phyloP scores from a whole-genome alignment of 2,329 filamentous ascomycete genomes.

The Sclerotinia glacialis region DNA sequence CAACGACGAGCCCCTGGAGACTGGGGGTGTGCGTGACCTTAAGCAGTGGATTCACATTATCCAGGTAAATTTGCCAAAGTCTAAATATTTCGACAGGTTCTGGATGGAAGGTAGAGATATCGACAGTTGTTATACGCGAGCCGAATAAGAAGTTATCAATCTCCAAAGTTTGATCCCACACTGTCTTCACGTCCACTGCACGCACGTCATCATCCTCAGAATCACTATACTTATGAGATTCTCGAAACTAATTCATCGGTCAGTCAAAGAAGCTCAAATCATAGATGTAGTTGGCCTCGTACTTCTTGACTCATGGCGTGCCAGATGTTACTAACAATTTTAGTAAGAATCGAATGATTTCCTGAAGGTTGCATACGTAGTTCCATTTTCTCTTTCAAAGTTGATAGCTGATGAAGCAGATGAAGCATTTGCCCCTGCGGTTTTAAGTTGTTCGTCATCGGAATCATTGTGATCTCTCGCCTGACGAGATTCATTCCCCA shows the following conservation, averaged over 20 bases:
- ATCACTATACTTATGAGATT: slow-evolving; percentile 38
- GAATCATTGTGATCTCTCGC: slow-evolving; percentile 28
- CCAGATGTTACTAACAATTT: slow-evolving; percentile 46
- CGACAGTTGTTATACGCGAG: slow-evolving; percentile 41
- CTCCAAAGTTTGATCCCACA: slow-evolving; percentile 46
- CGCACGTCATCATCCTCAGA: slow-evolving; percentile 40
- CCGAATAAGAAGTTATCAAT: slow-evolving; percentile 54
- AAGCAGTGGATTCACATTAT: slow-evolving; percentile 70
- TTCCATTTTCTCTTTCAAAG: slow-evolving; percentile 36
- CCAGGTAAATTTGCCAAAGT: slow-evolving; percentile 72
- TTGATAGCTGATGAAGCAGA: slow-evolving; percentile 32
- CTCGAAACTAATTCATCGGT: slow-evolving; percentile 34
- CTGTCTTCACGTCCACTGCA: slow-evolving; percentile 43
- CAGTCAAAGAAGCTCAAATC: slow-evolving; percentile 22
- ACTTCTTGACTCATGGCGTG: slow-evolving; percentile 46
- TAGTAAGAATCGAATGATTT: slow-evolving; percentile 29
- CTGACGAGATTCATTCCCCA: slow-evolving; percentile 28
- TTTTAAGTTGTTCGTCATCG: slow-evolving; percentile 34
- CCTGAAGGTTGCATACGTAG: slow-evolving; percentile 36
- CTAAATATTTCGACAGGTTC: slow-evolving; percentile 62
- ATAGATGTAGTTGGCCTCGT: slow-evolving; percentile 24
- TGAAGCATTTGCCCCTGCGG: slow-evolving; percentile 28
- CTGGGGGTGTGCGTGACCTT: slow-evolving; percentile 72
- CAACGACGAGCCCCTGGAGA: slow-evolving; percentile 61
- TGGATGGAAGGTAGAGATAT: slow-evolving; percentile 51